phyloP scores from a whole-genome alignment of 768 basidiomycete species.

The Rhodotorula diobovata region DNA sequence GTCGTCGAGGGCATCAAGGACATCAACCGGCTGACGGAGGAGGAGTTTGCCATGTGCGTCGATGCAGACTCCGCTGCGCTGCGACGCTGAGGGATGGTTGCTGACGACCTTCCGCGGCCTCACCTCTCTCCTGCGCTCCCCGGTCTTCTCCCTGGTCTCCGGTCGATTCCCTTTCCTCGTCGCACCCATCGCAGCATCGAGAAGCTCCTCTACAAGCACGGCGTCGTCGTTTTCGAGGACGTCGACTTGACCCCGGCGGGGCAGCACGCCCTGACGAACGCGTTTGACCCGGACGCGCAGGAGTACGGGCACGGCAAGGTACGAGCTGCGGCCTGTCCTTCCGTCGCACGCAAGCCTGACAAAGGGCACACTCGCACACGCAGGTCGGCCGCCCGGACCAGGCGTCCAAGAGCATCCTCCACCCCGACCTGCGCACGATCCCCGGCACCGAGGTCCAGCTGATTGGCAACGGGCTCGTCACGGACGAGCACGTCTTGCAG shows the following conservation, averaged over 20 bases:
- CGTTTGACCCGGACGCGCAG: conserved; percentile 32
- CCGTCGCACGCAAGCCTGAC: not conserved
- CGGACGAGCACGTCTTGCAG: conserved; percentile 29
- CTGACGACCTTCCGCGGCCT: not conserved
- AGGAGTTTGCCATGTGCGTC: conserved; percentile 20
- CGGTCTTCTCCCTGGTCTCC: no score
- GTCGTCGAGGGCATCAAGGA: conserved; percentile 28
- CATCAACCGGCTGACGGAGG: conserved; percentile 21
- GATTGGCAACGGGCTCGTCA: conserved; percentile 70
- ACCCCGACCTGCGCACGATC: conserved; percentile 85
- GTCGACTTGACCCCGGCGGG: conserved; percentile 29
- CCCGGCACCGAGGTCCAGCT: conserved; percentile 79
- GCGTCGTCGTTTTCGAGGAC: conserved; percentile 38
- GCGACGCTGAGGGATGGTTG: no score
- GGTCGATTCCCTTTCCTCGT: not conserved
- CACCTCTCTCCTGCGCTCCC: not conserved
- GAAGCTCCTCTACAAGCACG: conserved; percentile 40
- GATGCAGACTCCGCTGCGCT: not conserved
- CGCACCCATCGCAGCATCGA: conserved; percentile 16
- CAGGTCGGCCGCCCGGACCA: not conserved
- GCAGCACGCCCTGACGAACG: conserved; percentile 29
- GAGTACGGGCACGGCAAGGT: conserved; percentile 34
- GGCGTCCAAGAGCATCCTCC: conserved; percentile 45
- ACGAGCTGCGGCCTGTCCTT: not conserved
- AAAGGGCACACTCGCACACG: not conserved